Base-by-base conservation (phyloP, 1,284 basidiomycete species). In the Pascua guehoae region DNA sequence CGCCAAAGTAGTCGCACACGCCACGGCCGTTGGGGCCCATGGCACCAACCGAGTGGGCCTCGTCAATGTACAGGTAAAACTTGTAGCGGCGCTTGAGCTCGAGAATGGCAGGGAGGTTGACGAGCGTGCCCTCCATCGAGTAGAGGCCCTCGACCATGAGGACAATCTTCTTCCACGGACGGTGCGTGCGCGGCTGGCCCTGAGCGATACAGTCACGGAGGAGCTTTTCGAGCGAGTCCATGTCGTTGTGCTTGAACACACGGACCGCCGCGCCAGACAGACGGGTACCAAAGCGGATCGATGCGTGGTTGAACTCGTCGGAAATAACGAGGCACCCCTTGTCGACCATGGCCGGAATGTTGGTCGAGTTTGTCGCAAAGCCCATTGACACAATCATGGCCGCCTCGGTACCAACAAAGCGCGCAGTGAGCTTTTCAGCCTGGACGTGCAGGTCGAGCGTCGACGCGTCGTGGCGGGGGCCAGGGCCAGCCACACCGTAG, bases 131-230 rank as follows among this genome's bases (percentile, higher is more conserved):
- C 78, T 99, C 95, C 96, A 99, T 99, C 63, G 89, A 93, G 80
- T 91, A 98, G 47, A 99, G 78, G 4, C 95, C 95, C 76, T 99
- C 95, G 40, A 98, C 92, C 57, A 98, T 85, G 49, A 99, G 67
- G 47, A 98, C 72, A 64, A 99, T 98, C 82, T 97, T 98, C 82
- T 96, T 97, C 95, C 95, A 98, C 2, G 95, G 96, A 15, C 95
- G 79, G 74, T 98, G 96, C 0, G 93, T 98, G 78, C 93, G 88
- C 2, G 95, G 93, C 77, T 98, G 95, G 32, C 95, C 95, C 77
- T 98, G 95, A 65, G 88, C 91, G 78, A 99, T 96, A 47, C 86
- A 88, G 78, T 99, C 96, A 47, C 88, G 83, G 64, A 99, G 79
- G 10, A 98, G 73, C 8, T 79, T 75, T 77, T 98, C 94, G 58